Evolutionary conservation across 176 grass and related monocot species (phyloP).

Genomic region (maize (Zea mays)): DNA sequence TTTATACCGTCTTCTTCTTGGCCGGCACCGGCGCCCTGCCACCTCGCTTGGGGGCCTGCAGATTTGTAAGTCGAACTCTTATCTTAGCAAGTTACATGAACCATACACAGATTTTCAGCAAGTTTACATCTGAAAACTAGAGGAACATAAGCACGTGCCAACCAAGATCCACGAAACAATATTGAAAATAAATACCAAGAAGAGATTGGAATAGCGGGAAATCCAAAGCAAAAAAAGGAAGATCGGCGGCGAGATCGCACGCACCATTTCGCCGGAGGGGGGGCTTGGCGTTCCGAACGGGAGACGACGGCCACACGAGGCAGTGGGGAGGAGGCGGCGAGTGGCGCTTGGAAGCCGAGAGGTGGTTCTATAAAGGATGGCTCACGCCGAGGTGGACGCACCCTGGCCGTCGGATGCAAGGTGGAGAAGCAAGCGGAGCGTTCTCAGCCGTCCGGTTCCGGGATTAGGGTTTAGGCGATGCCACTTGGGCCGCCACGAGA

Average conservation of each 20-base stretch:
- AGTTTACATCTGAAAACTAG: background rate
- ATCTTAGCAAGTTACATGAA: slow-evolving; percentile 24
- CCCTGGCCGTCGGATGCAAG: slow-evolving; percentile 19
- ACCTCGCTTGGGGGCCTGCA: slow-evolving; percentile 77
- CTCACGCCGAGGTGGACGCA: slow-evolving; percentile 23
- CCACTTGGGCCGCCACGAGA: background rate
- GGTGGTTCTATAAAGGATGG: slow-evolving; percentile 29
- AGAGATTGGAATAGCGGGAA: background rate
- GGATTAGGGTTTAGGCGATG: slow-evolving; percentile 52
- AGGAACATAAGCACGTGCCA: background rate
- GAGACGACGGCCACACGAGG: slow-evolving; percentile 29
- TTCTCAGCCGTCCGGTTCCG: slow-evolving; percentile 23
- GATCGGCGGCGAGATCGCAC: background rate
- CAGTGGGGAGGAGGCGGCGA: slow-evolving; percentile 27
- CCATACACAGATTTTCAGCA: background rate
- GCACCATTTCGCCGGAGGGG: slow-evolving; percentile 56
- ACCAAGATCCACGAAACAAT: background rate
- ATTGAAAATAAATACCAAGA: background rate
- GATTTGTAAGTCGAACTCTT: slow-evolving; percentile 1
- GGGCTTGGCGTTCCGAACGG: slow-evolving; percentile 48
- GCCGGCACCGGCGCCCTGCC: slow-evolving; percentile 51
- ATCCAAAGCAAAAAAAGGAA: too few species aligned
- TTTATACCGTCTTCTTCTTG: slow-evolving; percentile 61
- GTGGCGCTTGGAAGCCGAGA: background rate
- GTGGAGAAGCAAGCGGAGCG: too few species aligned